Conservation (phyloP, 805 yeast genomes). For the Wickerhamiella parazyma region DNA sequence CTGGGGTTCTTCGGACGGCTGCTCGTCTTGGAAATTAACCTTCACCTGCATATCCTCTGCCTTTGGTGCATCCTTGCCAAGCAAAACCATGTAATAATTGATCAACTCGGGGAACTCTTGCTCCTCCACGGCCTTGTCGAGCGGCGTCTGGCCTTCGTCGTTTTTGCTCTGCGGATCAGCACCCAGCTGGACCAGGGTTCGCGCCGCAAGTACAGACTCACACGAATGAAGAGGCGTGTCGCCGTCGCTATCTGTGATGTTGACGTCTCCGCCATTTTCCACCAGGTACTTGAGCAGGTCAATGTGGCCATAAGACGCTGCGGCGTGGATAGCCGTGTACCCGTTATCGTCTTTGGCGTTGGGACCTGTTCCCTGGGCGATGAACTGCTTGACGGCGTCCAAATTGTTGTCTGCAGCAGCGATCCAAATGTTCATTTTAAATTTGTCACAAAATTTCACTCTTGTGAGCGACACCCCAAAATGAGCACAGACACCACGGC, state of each 20-base stretch:
- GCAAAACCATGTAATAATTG: constrained; percentile 41
- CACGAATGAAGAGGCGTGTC: constrained; percentile 91
- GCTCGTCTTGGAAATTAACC: constrained; percentile 20
- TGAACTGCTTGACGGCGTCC: constrained; percentile 40
- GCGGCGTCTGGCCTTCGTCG: constrained; percentile 61
- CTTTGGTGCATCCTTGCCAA: constrained; percentile 22
- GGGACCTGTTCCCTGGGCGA: constrained; percentile 45
- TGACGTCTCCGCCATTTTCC: constrained; percentile 59
- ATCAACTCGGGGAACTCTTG: constrained; percentile 65
- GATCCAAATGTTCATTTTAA: constrained; percentile 67
- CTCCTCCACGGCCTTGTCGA: constrained; percentile 63
- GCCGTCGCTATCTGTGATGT: constrained; percentile 75
- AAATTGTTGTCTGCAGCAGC: constrained; percentile 81
- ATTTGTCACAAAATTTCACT: too few relatives aligned
- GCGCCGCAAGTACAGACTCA: constrained; percentile 58
- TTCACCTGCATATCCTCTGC: constrained; percentile 20
- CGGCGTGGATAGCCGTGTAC: constrained; percentile 95
- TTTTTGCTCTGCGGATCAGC: constrained; percentile 58
- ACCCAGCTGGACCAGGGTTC: constrained; percentile 46
- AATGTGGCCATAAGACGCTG: constrained; percentile 79
- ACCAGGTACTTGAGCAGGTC: constrained; percentile 51
- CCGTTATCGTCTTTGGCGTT: constrained; percentile 83
- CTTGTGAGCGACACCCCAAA: too few relatives aligned
- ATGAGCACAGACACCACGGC: not conserved
- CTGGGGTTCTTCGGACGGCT: constrained; percentile 31